phyloP scores from a whole-genome alignment of 495 filamentous ascomycete species.

The Jackrogersella minutella region DNA sequence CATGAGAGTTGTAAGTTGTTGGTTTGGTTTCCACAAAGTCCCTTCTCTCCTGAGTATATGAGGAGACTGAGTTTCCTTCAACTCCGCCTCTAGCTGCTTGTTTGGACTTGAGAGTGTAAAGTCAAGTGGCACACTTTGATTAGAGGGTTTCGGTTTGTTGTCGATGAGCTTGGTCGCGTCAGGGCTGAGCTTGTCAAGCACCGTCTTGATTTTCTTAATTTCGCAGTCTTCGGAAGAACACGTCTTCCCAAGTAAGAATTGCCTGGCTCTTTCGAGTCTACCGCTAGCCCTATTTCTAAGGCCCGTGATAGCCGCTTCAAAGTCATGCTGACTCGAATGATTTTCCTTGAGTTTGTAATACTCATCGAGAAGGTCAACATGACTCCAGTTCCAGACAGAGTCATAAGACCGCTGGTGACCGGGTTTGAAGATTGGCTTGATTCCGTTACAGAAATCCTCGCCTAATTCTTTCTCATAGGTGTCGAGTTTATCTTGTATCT shows the following conservation, averaged over 20 bases:
- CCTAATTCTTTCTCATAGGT: slow-evolving; percentile 85
- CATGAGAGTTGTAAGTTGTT: slow-evolving; percentile 74
- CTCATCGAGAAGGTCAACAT: slow-evolving; percentile 86
- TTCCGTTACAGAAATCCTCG: slow-evolving; percentile 84
- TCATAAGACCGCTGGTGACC: slow-evolving; percentile 88
- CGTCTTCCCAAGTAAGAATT: slow-evolving; percentile 23
- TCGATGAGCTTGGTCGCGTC: neutral
- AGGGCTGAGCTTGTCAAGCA: slow-evolving; percentile 13
- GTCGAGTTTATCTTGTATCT: slow-evolving; percentile 81
- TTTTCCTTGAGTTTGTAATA: slow-evolving; percentile 91
- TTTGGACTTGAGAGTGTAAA: neutral
- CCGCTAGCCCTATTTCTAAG: slow-evolving; percentile 17
- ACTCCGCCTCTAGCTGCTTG: neutral
- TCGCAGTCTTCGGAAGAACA: neutral
- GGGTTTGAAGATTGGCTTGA: slow-evolving; percentile 81
- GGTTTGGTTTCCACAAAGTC: slow-evolving; percentile 78
- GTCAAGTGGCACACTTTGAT: neutral
- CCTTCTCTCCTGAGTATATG: slow-evolving; percentile 51
- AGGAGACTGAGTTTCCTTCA: slow-evolving; percentile 8
- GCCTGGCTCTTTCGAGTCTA: slow-evolving; percentile 28
- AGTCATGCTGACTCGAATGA: slow-evolving; percentile 75
- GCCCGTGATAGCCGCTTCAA: slow-evolving; percentile 13
- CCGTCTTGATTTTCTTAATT: neutral
- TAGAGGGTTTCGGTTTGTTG: neutral
- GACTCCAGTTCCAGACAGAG: slow-evolving; percentile 91